A percentile compares a stretch with the other conserved stretches of the same genome.
These are phyloP conservation scores for Amanita muscaria DNA, from an alignment of 768 basidiomycete species.

Conservation along the genomic window DNA sequence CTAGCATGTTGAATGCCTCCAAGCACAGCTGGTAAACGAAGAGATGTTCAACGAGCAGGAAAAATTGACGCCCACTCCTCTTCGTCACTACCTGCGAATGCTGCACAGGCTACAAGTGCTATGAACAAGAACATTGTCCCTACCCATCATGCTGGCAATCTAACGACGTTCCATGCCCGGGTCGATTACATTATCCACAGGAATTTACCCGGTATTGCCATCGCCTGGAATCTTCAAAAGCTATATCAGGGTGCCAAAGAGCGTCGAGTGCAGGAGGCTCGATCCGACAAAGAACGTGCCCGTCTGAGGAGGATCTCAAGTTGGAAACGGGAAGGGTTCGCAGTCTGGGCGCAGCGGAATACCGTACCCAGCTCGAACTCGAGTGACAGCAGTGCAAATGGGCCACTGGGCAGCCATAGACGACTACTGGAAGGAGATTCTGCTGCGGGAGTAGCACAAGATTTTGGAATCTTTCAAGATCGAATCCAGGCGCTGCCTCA, in stretches of 20 bases:
- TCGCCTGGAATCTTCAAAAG: constrained; percentile 2
- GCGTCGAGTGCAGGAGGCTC: constrained; percentile 3
- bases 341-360: constrained; percentile 3
- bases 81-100: not conserved
- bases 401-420: constrained; percentile 4
- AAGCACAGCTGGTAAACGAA: constrained; percentile 4
- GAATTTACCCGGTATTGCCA: constrained; percentile 1
- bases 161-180: not conserved
- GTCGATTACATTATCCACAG: no score
- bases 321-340: constrained; percentile 3
- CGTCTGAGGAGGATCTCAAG: constrained; percentile 5
- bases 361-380: constrained; percentile 6
- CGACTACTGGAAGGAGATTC: constrained; percentile 6
- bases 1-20: no score
- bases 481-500: not conserved
- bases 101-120: not conserved
- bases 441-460: constrained; percentile 6
- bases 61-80: constrained; percentile 1
- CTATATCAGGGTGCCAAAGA: constrained; percentile 7
- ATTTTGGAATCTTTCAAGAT: constrained; percentile 6
- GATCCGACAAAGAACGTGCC: constrained; percentile 5
- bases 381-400: constrained; percentile 8
- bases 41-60: constrained; percentile 1
- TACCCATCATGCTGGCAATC: no score
- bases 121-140: not conserved